Evolutionary conservation across 257 asterid species (phyloP), one percentile per base, ranked within the genome.

Genomic region (Catharanthus roseus): DNA sequence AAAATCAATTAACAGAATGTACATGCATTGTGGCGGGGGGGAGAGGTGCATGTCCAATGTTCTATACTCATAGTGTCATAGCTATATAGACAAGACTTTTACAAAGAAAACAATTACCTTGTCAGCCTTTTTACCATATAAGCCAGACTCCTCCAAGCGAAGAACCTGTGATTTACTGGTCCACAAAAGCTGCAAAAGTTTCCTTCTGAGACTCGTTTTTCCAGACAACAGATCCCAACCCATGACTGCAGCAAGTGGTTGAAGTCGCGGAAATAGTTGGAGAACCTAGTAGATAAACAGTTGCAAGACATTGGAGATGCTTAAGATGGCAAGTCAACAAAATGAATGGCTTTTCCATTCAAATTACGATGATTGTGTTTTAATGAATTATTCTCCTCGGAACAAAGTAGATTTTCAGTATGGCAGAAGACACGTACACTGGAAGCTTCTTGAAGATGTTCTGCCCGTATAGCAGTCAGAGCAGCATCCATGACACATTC

Each of bases 201-300:
- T 86, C 81, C 96, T 87, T 77, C 97, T 91, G 77, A 85, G 67
- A 72, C 79, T 79, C 18, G 97, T 89, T 82, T 86, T 93, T 28
- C 97, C 95, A 75, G 96, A 90, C 78, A 93, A 85, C 72, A 93
- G 86, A 83, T 93, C 99, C 99, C 99, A 93, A 68, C 99, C 97
- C 87, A 93, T 85, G 73, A 86, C 96, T 67, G 99, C 95, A 69
- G 89, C 91, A 78, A 93, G 86, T 74, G 99, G 99, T 79, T 89
- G 99, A 80, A 93, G 96, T 63, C 92, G 89, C 66, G 99, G 97
- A 74, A 88, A 91, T 83, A 89, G 72, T 76, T 82, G 82, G 67
- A 93, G 95, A 76, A 91, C 87, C 99, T 93, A 81, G 33, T 71
- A 76, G 60, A 78, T 38, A 51, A 56, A 67, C 16, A 55, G 41